Conservation (phyloP, 2,329 filamentous ascomycete species). For the Colletotrichum sansevieriae region DNA sequence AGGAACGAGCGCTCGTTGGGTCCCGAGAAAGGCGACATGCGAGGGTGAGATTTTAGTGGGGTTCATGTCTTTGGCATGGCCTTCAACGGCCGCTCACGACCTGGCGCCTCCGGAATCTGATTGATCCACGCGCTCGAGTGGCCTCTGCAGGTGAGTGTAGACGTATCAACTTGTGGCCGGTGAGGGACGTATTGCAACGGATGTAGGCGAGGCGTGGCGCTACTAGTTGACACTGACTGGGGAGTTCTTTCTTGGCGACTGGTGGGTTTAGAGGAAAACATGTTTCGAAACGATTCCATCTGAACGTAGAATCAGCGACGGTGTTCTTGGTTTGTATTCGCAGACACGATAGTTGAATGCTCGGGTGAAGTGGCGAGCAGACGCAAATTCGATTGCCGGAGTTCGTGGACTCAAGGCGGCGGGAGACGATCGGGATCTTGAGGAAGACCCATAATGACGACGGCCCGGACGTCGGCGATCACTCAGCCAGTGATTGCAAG, state of each 20-base stretch:
- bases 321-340: background rate
- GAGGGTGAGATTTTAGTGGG: conserved; percentile 37
- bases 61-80: conserved; percentile 26
- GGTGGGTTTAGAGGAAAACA: background rate
- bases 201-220: conserved; percentile 26
- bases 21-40: conserved; percentile 26
- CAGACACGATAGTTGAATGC: background rate
- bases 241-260: conserved; percentile 3
- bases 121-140: conserved; percentile 8
- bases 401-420: background rate
- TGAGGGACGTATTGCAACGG: conserved; percentile 14
- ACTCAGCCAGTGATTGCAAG: background rate
- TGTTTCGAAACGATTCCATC: background rate
- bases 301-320: background rate
- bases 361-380: conserved; percentile 6
- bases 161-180: background rate
- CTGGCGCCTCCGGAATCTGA: conserved; percentile 9
- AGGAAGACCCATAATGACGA: background rate
- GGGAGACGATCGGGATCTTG: background rate
- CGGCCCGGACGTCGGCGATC: background rate
- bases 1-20: background rate
- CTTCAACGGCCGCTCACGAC: conserved; percentile 10
- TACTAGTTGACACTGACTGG: conserved; percentile 21
- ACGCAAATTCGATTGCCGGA: background rate
- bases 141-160: background rate